Evolutionary conservation across 164 flowering plant species (phyloP), one percentile per base, ranked within the genome.

Genomic region (Hamamelis virginiana): DNA sequence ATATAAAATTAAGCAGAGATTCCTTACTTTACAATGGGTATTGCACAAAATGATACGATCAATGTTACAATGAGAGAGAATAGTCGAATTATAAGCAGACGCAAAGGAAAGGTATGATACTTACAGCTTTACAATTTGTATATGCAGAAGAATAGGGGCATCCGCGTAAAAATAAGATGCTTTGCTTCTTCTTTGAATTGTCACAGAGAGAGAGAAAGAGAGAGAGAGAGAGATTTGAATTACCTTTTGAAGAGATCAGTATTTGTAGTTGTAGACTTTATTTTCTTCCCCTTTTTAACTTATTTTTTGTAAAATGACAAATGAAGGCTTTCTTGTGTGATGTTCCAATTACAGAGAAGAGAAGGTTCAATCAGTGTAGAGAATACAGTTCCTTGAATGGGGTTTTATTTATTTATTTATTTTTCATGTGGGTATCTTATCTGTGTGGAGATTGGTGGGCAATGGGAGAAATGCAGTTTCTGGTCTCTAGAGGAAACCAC

Each of bases 1-100:
- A 33, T 33, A 33, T 6, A 6, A 33, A 33, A 33, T 33, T 33
- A 43, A n/a, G 38, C 41, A 68, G 8, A 64, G 69, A 74, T 69
- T 68, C 76, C 47, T 74, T 74, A 38, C 72, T 69, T 69, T 18
- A 23, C 1, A 21, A 8, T 27, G 64, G 67, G 75, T 66, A 62
- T 53, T 26, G 44, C 71, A 50, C 46, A 53, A 25, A 66, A 52
- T 23, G 28, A 46, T 25, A 43, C 48, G 38, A 33, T 33, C 6
- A 33, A 2, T 33, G 2, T 47, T n/a, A 22, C 59, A 46, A 59
- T 22, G 22, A 44, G 19, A 53, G 27, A 53, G 12, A 25, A 9
- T 21, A 9, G 11, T n/a, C n/a, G 16, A 38, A 28, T 38, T 3
- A 21, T 8, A 27, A 12, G 43, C 1, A 72, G 18, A 38, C 28